Evolutionary conservation across 805 yeast genomes (phyloP), one percentile per base, ranked within the genome.

Genomic region (Candida sonorensis): DNA sequence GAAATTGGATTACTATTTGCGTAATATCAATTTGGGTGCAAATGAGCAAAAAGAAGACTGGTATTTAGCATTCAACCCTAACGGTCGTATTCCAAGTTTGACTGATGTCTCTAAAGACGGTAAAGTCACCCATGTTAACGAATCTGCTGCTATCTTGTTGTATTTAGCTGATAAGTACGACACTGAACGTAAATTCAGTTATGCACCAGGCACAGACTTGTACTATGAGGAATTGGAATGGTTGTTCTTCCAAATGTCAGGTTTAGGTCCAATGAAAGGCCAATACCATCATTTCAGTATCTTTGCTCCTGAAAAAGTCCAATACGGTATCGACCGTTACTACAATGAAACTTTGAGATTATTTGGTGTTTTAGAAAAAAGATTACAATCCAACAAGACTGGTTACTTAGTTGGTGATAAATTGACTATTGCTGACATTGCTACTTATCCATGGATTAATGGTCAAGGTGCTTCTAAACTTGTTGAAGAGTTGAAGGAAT

Each of bases 141-240:
- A 78, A 55, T 64, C 77, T 21, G 83, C 71, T 20, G 81, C 84
- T 2, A 77, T 78, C 39, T 50, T 79, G 53, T 55, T 62, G 36
- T 79, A 75, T 49, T 51, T 78, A 24, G 74, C 72, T 34, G 81
- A 75, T 41, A 72, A 66, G 40, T 79, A 70, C 49, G 85, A 79
- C 47, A 66, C 54, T 33, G 74, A 72, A 8, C 50, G 64, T 38
- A 70, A 72, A 51, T 66, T 40, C 42, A 61, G 68, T 17, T 69
- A 54, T 38, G 57, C 53, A 17, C 39, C 48, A 5, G 64, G 61
- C 3, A 53, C 74, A 17, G 50, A 46, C 5, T 45, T 53, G 28
- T 77, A 76, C 51, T 78, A 72, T 53, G 66, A 63, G 41, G 67
- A 69, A 48, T 47, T 68, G 42, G 75, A 73, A 40, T 66, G 78